Evolutionary conservation across 1,284 basidiomycete genomes (phyloP).

Genomic region (Schizophyllum amplum): DNA sequence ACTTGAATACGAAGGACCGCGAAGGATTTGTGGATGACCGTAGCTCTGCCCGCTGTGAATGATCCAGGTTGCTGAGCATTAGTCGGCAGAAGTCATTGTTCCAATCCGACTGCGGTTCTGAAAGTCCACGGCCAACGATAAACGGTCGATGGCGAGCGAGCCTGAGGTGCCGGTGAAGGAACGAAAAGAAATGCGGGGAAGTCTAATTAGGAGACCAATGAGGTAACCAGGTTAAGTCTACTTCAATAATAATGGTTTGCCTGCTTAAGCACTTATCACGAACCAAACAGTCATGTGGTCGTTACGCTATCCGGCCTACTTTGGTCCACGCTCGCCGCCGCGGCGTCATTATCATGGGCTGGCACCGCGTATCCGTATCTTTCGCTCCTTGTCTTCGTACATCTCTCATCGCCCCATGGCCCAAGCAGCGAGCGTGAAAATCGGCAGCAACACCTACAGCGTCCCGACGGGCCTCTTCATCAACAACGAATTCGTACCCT

Average conservation of each 20-base stretch:
- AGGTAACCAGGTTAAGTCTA: too few species aligned
- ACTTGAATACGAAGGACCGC: not conserved
- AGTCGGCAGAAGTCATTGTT: not conserved
- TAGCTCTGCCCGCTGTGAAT: not conserved
- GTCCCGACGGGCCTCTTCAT: conserved; percentile 86
- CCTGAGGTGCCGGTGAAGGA: too few species aligned
- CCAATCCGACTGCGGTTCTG: not conserved
- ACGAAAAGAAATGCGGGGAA: too few species aligned
- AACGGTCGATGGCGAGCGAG: too few species aligned
- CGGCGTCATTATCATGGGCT: not conserved
- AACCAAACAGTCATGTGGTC: not conserved
- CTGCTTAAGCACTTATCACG: too few species aligned
- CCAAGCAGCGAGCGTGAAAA: conserved; percentile 8
- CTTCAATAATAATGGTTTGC: too few species aligned
- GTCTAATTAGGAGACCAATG: too few species aligned
- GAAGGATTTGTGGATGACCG: not conserved
- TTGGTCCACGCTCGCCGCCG: not conserved
- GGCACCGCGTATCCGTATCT: not conserved
- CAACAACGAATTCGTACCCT: conserved; percentile 78
- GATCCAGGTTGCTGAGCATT: not conserved
- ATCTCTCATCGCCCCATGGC: conserved; percentile 9
- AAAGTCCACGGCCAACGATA: not conserved
- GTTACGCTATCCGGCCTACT: not conserved
- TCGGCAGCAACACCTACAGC: conserved; percentile 25
- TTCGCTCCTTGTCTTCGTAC: not conserved